Evolutionary conservation across 2,329 filamentous ascomycete genomes (phyloP), one percentile per base, ranked within the genome.

Genomic region (Albophoma yamanashiensis): DNA sequence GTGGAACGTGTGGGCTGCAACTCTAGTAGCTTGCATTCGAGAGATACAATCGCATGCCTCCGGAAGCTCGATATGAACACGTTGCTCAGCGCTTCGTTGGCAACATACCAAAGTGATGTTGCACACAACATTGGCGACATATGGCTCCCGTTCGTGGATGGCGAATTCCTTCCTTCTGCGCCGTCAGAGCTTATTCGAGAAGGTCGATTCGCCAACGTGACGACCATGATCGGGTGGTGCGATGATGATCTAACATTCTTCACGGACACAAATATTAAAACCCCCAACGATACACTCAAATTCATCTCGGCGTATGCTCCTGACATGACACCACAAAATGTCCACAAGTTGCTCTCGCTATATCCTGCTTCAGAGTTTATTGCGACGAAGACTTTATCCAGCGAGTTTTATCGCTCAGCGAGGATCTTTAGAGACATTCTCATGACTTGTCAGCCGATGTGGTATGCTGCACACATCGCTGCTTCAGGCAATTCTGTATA

Each of bases 131-230:
- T 75, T 47, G 79, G 80, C 15, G 80, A 82, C 59, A 75, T 80
- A 57, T 83, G 78, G 76, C 70, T 77, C 45, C 80, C 80, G 0
- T 73, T 70, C 0, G 76, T 76, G 14, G 78, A 79, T 59, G 73
- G 69, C 39, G 71, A 76, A 53, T 76, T 76, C 15, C 67, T 79
- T 8, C 74, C 74, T 36, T 67, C 64, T 22, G 66, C 74, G 55
- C 77, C 75, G 22, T 82, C 80, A 20, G 68, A 78, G 6, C 82
- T 86, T 65, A 74, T 89, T 9, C 71, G 73, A 0, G 70, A 78
- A 5, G 84, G 83, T 36, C 76, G 78, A 15, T 88, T 89, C 64
- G 81, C 88, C 61, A 79, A 83, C 59, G 82, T 89, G 0, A 84
- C 84, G 2, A 80, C 88, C 57, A 78, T 89, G 31, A 74, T 80